Evolutionary conservation across 176 grass and related monocot genomes (phyloP), one percentile per base, ranked within the genome.

Genomic region (Ensete ventricosum): DNA sequence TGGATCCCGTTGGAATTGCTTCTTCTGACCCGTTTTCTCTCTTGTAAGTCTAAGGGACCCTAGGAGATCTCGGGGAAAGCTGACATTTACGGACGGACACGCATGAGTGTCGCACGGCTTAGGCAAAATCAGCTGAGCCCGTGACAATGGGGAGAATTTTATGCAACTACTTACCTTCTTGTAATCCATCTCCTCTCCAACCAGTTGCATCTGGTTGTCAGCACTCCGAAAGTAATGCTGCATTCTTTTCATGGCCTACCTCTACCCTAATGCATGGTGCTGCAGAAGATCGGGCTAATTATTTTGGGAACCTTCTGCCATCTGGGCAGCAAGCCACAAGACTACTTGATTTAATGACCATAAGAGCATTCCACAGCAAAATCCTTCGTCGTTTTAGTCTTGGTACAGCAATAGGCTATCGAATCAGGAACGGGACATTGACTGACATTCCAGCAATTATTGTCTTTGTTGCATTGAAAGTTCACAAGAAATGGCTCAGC

Each of bases 291-390:
- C 90, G 90, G 43, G 95, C 95, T 69, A 99, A 99, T 84, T 99
- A 99, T 73, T 99, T 99, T 72, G 95, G 83, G 16, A 99, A 99
- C 78, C 95, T 99, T 77, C 53, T 99, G 82, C 88, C 95, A 11
- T 87, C 87, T 79, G 90, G 90, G 13, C 88, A 99, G 77, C 95
- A 91, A 87, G 88, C 95, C 72, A 99, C 85, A 11, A 99, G 88
- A 62, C 83, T 99, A 84, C 95, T 99, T 80, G 95, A 99, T 50
- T 73, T 99, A 78, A 94, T 99, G 90, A 99, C 95, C 67, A 91
- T 99, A 85, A 91, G 95, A 81, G 95, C 95, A 78, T 99, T 94
- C 82, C 95, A 99, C 68, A 99, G 95, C 78, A 91, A 94, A 84
- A 94, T 99, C 72, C 82, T 99, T 69, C 80, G 90, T 26, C 75